phyloP scores from a whole-genome alignment of 192 early-diverging fungal species.

The Phycomyces nitens region DNA sequence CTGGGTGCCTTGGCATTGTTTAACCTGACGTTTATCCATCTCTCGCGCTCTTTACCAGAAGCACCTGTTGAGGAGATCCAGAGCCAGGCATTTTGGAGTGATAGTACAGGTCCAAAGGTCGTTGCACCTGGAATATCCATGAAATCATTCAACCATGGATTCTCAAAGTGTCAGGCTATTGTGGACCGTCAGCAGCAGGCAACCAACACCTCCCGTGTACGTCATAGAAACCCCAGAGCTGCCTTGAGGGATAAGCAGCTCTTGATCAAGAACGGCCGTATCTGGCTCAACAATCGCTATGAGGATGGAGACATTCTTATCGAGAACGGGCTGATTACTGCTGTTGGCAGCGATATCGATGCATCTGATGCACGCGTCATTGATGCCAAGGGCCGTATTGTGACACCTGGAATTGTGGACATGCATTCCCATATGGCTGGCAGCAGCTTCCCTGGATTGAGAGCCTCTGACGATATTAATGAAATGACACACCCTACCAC shows the following conservation, averaged over 20 bases:
- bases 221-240: conserved; percentile 44
- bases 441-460: conserved; percentile 41
- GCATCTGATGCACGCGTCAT: conserved; percentile 40
- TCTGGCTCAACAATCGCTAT: conserved; percentile 38
- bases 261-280: conserved; percentile 56
- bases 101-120: conserved; percentile 1
- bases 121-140: conserved; percentile 24
- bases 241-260: conserved; percentile 35
- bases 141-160: conserved; percentile 12
- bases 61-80: background rate
- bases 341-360: conserved; percentile 39
- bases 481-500: conserved; percentile 45
- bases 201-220: conserved; percentile 15
- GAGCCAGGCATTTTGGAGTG: background rate
- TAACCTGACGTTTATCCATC: conserved; percentile 7
- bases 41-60: background rate
- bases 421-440: conserved; percentile 63
- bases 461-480: conserved; percentile 45
- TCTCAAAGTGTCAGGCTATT: conserved; percentile 14
- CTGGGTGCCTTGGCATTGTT: conserved; percentile 8
- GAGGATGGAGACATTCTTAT: conserved; percentile 61
- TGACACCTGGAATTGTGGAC: conserved; percentile 81
- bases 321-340: conserved; percentile 53
- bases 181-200: background rate
- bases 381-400: conserved; percentile 59